Evolutionary conservation across 1,139 yeast species (phyloP).

Genomic region (Sugiyamaella grinbergsii): DNA sequence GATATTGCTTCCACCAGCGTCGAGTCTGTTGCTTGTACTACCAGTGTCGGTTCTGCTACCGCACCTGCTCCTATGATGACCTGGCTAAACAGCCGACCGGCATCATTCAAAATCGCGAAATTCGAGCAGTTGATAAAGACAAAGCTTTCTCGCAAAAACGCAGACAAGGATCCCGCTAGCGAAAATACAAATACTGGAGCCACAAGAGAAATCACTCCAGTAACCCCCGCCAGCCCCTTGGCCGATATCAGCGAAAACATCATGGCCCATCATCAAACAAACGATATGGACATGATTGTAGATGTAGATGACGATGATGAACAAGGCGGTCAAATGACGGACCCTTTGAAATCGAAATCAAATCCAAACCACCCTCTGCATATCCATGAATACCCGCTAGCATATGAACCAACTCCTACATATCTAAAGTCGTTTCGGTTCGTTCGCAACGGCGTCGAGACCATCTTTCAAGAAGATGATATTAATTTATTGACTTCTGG

Average conservation of each 20-base stretch:
- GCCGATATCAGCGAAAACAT: not conserved
- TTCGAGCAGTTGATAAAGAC: not conserved
- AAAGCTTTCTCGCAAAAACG: not conserved
- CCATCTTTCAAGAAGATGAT: conserved; percentile 12
- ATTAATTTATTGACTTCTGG: not conserved
- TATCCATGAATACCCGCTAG: conserved; percentile 14
- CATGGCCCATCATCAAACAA: not conserved
- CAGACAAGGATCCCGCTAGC: not conserved
- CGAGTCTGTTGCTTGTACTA: not conserved
- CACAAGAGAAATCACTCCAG: conserved; percentile 5
- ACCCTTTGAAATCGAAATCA: too few species aligned
- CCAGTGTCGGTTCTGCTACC: too few species aligned
- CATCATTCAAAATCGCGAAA: not conserved
- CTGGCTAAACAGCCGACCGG: not conserved
- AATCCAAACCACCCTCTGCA: not conserved
- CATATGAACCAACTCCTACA: conserved; percentile 13
- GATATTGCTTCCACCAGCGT: not conserved
- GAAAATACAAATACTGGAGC: not conserved
- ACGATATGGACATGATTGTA: not conserved
- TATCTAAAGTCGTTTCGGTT: conserved; percentile 15
- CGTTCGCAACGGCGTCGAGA: conserved; percentile 11
- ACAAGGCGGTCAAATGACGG: too few species aligned
- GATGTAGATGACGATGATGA: not conserved
- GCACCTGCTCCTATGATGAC: too few species aligned
- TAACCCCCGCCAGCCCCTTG: conserved; percentile 12